phyloP scores from a whole-genome alignment of 257 asterid genomes.

The Solanum medicagineum region DNA sequence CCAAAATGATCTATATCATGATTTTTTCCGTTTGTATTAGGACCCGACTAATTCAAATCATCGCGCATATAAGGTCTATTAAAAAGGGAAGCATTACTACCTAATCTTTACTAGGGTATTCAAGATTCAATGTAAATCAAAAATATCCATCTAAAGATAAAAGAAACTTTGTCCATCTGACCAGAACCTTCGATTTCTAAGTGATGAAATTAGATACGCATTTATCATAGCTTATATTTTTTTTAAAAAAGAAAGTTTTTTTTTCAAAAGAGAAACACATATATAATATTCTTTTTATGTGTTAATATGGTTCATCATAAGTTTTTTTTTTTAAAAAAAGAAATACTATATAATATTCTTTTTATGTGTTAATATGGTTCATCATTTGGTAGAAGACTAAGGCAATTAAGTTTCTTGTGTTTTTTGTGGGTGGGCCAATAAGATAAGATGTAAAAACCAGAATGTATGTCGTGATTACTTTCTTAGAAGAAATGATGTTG shows the following conservation, averaged over 20 bases:
- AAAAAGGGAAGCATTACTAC: background rate
- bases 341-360: too few relatives aligned
- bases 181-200: background rate
- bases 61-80: background rate
- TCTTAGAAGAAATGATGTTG: slow-evolving; percentile 23
- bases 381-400: slow-evolving; percentile 21
- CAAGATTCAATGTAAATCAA: too few relatives aligned
- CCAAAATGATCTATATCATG: background rate
- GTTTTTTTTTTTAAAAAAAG: too few relatives aligned
- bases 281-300: background rate
- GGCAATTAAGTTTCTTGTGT: slow-evolving; percentile 10
- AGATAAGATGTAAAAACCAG: slow-evolving; percentile 9
- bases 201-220: background rate
- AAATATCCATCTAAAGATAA: too few relatives aligned
- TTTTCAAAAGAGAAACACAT: too few relatives aligned
- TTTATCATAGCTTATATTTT: background rate
- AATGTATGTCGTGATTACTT: slow-evolving; percentile 13
- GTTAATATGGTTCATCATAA: slow-evolving; percentile 12
- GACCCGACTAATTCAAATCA: background rate
- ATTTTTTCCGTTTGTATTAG: background rate
- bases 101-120: background rate
- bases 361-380: slow-evolving; percentile 2
- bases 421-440: slow-evolving; percentile 12
- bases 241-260: background rate
- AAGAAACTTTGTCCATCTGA: background rate